Evolutionary conservation across 2,329 filamentous ascomycete species (phyloP), one percentile per base, ranked within the genome.

Genomic region (Lachnum nothofagi): DNA sequence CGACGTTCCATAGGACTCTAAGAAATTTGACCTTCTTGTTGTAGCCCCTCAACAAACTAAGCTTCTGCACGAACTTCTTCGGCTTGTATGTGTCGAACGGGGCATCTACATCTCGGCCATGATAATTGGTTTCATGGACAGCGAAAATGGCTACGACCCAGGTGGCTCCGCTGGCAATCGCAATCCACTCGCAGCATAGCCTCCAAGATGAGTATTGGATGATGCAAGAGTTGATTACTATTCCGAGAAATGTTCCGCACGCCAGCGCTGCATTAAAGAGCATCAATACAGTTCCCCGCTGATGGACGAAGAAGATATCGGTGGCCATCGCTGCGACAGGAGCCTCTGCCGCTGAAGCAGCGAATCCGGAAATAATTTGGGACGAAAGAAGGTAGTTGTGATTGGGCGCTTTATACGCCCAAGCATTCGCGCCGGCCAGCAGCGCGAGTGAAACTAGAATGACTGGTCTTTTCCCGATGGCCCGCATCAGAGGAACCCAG

Each of bases 211-310:
- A 54, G 14, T 53, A 44, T 44, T 64, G 56, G 2, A 61, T 54
- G 16, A 64, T 53, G 35, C 51, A 62, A 1, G 56, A 61, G 49
- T 64, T 64, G 34, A 66, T 68, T 20, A 69, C 42, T 1, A 68
- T 65, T 0, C 68, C 68, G 6, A 70, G 41, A 40, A 69, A 70
- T 8, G 68, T 55, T 1, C 68, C 68, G 17, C 57, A 56, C 0
- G 65, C 61, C 40, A 70, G 49, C 5, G 67, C 64, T 7, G 68
- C 47, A 38, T 68, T 62, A 42, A 71, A 70, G 31, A 65, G 60
- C 67, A 70, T 69, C 58, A 70, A 59, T 31, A 62, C 65, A 31
- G 64, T 60, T 1, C 66, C 68, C 10, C 67, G 60, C 34, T 68
- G 58, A 16, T 67, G 58, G 7, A 61, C 52, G 25, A 57, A 60